Evolutionary conservation across 2,329 filamentous ascomycete genomes (phyloP).

Genomic region (Plenodomus lindquistii): DNA sequence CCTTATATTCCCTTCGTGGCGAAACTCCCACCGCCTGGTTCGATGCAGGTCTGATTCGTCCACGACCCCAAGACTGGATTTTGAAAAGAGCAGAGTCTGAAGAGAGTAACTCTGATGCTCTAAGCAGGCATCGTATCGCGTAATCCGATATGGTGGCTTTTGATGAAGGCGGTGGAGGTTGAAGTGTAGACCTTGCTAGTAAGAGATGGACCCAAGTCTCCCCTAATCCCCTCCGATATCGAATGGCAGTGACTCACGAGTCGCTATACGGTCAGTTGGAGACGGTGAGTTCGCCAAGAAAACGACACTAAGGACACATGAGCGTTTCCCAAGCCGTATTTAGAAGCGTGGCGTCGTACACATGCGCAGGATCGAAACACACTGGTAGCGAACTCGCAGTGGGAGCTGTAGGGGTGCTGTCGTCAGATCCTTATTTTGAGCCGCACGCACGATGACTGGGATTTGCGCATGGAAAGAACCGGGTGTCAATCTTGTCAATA

Average conservation of each 20-base stretch:
- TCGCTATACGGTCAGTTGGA: constrained; percentile 16
- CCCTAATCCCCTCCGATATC: constrained; percentile 7
- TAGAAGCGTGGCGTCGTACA: constrained; percentile 32
- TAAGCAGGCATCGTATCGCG: constrained; percentile 31
- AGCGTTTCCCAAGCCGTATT: constrained; percentile 23
- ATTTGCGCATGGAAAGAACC: constrained; percentile 8
- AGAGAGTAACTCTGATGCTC: constrained; percentile 22
- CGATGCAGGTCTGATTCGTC: background rate
- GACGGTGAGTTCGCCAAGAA: constrained; percentile 9
- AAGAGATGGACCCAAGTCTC: constrained; percentile 8
- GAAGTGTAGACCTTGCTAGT: constrained; percentile 17
- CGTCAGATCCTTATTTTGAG: constrained; percentile 45
- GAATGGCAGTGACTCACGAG: constrained; percentile 16
- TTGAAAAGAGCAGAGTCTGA: constrained; percentile 25
- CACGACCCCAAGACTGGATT: constrained; percentile 22
- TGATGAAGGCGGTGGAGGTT: constrained; percentile 22
- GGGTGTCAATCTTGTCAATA: constrained; percentile 1
- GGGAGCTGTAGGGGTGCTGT: constrained; percentile 35
- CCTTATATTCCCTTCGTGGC: constrained; percentile 28
- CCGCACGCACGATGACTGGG: constrained; percentile 30
- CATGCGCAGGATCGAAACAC: constrained; percentile 13
- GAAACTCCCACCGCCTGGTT: constrained; percentile 13
- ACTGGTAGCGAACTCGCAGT: constrained; percentile 20
- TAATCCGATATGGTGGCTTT: constrained; percentile 29
- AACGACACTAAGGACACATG: constrained; percentile 23